Evolutionary conservation across 2,329 filamentous ascomycete species (phyloP).

Genomic region (Hypoxylon sp.): DNA sequence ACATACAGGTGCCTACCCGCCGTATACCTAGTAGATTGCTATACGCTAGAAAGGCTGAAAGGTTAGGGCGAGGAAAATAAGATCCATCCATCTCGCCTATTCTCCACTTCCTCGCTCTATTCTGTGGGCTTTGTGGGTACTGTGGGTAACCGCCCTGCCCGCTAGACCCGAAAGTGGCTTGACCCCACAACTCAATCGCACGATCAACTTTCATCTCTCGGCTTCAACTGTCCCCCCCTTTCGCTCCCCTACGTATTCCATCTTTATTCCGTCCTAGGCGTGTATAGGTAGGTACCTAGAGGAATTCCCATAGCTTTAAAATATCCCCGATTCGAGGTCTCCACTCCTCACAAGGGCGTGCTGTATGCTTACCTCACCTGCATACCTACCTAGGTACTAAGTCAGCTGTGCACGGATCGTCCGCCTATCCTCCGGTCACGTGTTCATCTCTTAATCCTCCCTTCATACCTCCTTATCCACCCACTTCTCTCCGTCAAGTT

Average conservation of each 20-base stretch:
- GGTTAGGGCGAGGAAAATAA: not conserved
- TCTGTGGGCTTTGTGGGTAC: not conserved
- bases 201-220: conserved; percentile 5
- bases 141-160: not conserved
- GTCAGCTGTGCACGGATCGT: not conserved
- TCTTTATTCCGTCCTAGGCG: not conserved
- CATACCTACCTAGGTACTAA: not conserved
- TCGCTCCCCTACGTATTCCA: not conserved
- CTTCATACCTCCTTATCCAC: conserved; percentile 2
- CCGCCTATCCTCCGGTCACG: conserved; percentile 9
- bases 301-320: not conserved
- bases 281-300: not conserved
- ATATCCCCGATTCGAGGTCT: not conserved
- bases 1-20: not conserved
- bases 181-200: not conserved
- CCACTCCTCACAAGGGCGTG: not conserved
- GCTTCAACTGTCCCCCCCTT: not conserved
- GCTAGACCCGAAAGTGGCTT: not conserved
- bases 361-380: not conserved
- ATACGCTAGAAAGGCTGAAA: too few species aligned
- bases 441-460: not conserved
- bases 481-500: not conserved
- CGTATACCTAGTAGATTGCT: not conserved
- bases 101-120: conserved; percentile 3
- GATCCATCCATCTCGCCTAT: not conserved